Conservation (phyloP, 129 eudicot genomes). For the Cynara cardunculus region DNA sequence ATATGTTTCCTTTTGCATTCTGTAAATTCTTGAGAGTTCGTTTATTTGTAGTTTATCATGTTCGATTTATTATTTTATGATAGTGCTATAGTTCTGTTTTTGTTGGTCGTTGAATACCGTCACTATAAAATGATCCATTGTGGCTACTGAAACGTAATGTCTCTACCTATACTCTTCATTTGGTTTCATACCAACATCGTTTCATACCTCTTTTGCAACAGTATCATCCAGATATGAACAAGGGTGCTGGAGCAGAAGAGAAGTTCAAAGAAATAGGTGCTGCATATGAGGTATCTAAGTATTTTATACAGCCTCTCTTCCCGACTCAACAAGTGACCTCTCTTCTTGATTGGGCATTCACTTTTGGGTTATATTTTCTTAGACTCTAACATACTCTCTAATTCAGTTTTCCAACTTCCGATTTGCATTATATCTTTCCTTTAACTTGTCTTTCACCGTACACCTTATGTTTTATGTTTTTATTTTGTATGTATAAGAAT, state of each 20-base stretch:
- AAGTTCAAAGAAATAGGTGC: slow-evolving; percentile 95
- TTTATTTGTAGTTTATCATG: background rate
- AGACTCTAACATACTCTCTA: background rate
- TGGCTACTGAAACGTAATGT: background rate
- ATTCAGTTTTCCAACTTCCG: background rate
- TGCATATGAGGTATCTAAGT: slow-evolving; percentile 84
- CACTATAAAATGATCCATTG: background rate
- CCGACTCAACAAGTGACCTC: background rate
- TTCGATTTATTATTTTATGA: background rate
- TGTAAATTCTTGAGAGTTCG: background rate
- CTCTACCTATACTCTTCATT: background rate
- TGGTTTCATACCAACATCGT: background rate
- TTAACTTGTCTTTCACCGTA: background rate
- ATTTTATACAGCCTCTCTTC: background rate
- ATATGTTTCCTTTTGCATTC: background rate
- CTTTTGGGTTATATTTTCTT: background rate
- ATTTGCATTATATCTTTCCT: background rate
- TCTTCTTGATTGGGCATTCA: background rate
- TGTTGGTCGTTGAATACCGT: background rate
- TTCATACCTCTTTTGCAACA: slow-evolving; percentile 21
- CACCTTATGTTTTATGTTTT: background rate
- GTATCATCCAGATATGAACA: slow-evolving; percentile 97
- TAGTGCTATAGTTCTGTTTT: slow-evolving; percentile 1
- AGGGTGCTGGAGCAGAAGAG: slow-evolving; percentile 79
- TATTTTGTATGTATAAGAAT: background rate